Percentiles rank a stretch among this genome's conserved stretches.
Evolutionary conservation across 1,139 yeast genomes (phyloP).

Genomic region (Lodderomyces elongisporus): DNA sequence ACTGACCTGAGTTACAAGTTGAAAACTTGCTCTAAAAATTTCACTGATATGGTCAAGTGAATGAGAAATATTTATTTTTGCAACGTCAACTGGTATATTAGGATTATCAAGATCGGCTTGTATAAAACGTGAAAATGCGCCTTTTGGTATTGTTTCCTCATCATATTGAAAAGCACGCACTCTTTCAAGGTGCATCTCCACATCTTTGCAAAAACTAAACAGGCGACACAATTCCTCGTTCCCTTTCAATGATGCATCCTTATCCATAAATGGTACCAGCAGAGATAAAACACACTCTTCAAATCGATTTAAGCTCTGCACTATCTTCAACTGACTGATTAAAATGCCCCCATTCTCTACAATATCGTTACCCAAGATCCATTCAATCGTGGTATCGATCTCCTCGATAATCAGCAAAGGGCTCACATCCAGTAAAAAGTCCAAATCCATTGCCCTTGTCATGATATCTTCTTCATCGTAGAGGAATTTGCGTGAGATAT

Average conservation of each 20-base stretch:
- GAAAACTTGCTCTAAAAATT: slow-evolving; percentile 30
- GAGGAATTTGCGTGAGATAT: slow-evolving; percentile 54
- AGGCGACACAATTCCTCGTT: not conserved
- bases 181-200: slow-evolving; percentile 12
- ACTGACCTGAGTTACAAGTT: slow-evolving; percentile 20
- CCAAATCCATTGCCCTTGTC: slow-evolving; percentile 54
- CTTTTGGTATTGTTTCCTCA: slow-evolving; percentile 19
- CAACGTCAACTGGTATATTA: slow-evolving; percentile 50
- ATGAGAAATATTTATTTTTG: slow-evolving; percentile 18
- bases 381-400: slow-evolving; percentile 18
- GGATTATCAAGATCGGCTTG: slow-evolving; percentile 53
- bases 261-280: slow-evolving; percentile 7
- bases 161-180: slow-evolving; percentile 7
- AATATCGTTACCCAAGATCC: slow-evolving; percentile 14
- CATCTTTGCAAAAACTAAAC: slow-evolving; percentile 17
- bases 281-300: slow-evolving; percentile 14
- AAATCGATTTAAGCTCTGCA: slow-evolving; percentile 23
- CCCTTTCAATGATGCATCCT: not conserved
- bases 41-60: slow-evolving; percentile 29
- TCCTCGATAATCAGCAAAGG: slow-evolving; percentile 20
- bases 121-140: slow-evolving; percentile 44
- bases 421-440: slow-evolving; percentile 27
- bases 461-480: slow-evolving; percentile 76
- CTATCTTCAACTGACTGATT: slow-evolving; percentile 24
- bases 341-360: slow-evolving; percentile 14